Evolutionary conservation across 805 yeast species (phyloP), one percentile per base, ranked within the genome.

Genomic region (Hanseniaspora taiwanica): DNA sequence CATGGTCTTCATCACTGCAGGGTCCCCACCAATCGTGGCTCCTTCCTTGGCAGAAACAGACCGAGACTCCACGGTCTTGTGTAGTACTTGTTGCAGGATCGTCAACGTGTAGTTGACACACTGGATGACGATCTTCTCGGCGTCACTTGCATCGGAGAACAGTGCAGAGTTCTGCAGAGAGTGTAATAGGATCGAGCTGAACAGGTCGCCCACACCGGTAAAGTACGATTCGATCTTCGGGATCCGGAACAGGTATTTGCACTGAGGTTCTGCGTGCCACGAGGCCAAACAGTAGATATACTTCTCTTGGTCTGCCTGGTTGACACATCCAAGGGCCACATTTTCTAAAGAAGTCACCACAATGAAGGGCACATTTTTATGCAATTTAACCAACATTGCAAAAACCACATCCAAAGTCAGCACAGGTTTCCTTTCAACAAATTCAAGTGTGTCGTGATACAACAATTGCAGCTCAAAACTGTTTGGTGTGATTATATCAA

Each of bases 141-240:
- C 47, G 5, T 41, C 51, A 36, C 53, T 46, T 21, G 44, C 41
- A 14, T 44, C 42, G 3, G 39, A 31, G 34, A 43, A 36, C 21
- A 32, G 20, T 3, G 37, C 35, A n/a, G 48, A 46, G 32, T 55
- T 55, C 48, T 58, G 63, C 21, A 78, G 62, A 48, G 82, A 70
- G 56, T 81, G 93, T 5, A 83, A 49, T 24, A 86, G 56, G 31
- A 87, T 57, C 0, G 94, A 89, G 0, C 94, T 78, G 50, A 89
- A 87, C 33, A 87, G 59, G 52, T 87, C 97, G 6, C 97, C 97
- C 0, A 91, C 94, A 1, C 97, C 97, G 0, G 96, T 84, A 60
- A 87, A 89, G 56, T 89, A 85, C 4, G 89, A 78, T 40, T 78
- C 74, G 33, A 84, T 71, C 27, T 68, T 64, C 2, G 82, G 80